Percentiles rank a stretch among this genome's conserved stretches.
Evolutionary conservation across 805 yeast species (phyloP).

Genomic region (Yarrowia keelungensis): DNA sequence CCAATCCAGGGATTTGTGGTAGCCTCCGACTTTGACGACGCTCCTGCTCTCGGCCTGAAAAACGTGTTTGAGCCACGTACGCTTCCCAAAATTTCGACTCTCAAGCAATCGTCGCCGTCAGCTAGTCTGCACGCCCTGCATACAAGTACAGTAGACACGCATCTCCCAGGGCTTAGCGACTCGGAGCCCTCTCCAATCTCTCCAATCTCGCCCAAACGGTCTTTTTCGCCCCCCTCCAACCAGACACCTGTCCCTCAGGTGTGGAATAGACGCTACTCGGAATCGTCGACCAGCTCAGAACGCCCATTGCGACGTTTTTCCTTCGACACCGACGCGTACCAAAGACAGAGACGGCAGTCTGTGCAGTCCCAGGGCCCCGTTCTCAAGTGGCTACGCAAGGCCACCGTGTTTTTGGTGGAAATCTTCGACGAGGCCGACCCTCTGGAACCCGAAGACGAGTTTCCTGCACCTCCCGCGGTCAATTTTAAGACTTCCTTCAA

Average conservation of each 20-base stretch:
- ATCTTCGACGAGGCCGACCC: slow-evolving; percentile 35
- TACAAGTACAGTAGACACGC: slow-evolving; percentile 12
- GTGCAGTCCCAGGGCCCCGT: slow-evolving; percentile 32
- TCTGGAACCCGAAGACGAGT: slow-evolving; percentile 29
- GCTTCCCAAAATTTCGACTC: not conserved
- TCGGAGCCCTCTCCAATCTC: not conserved
- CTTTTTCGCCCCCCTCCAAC: slow-evolving; percentile 1
- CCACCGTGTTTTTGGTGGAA: slow-evolving; percentile 18
- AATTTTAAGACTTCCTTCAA: no score
- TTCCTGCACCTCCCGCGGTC: not conserved
- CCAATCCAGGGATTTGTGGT: slow-evolving; percentile 29
- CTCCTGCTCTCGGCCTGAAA: slow-evolving; percentile 2
- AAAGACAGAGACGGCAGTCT: slow-evolving; percentile 4
- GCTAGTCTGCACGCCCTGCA: slow-evolving; percentile 28
- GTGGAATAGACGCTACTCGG: slow-evolving; percentile 26
- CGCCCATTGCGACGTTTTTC: slow-evolving; percentile 19
- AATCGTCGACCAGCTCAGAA: slow-evolving; percentile 12
- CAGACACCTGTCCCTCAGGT: slow-evolving; percentile 12
- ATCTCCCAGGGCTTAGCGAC: not conserved
- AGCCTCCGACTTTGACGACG: slow-evolving; percentile 12
- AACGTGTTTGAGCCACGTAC: slow-evolving; percentile 25
- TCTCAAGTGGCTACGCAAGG: slow-evolving; percentile 27
- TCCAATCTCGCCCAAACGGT: slow-evolving; percentile 7
- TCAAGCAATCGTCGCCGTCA: not conserved
- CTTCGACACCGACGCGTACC: slow-evolving; percentile 16